phyloP scores from a whole-genome alignment of 331 rosid species.

The Quercus tomentella region DNA sequence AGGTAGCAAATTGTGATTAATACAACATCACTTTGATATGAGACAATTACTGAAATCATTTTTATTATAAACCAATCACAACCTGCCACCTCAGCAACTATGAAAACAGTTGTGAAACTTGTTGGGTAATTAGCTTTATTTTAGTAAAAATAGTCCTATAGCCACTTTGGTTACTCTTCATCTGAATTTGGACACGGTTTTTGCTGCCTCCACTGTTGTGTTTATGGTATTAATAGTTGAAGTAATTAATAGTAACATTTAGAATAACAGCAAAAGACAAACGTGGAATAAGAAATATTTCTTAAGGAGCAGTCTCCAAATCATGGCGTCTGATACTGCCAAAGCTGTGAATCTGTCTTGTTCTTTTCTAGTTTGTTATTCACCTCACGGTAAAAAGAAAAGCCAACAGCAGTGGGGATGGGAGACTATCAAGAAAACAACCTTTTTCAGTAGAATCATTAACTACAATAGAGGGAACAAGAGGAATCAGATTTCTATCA shows the following conservation, averaged over 20 bases:
- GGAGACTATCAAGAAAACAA: conserved; percentile 19
- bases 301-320: conserved; percentile 18
- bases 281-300: conserved; percentile 22
- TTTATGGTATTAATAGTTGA: background rate
- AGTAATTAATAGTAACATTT: background rate
- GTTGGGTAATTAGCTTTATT: too few relatives aligned
- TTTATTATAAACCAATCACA: too few relatives aligned
- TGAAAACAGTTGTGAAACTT: too few relatives aligned
- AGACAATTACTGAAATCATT: too few relatives aligned
- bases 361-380: conserved; percentile 20
- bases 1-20: too few relatives aligned
- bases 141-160: too few relatives aligned
- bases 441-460: conserved; percentile 49
- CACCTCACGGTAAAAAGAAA: conserved; percentile 18
- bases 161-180: too few relatives aligned
- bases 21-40: too few relatives aligned
- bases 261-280: conserved; percentile 22
- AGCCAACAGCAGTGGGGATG: conserved; percentile 15
- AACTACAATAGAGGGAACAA: conserved; percentile 30
- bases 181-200: background rate
- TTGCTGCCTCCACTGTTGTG: background rate
- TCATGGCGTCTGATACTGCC: conserved; percentile 36
- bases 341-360: conserved; percentile 37
- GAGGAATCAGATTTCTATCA: conserved; percentile 40
- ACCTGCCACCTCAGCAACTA: too few relatives aligned